phyloP scores from a whole-genome alignment of 1,284 basidiomycete genomes.

The Austroboletus novae-zelandiae region DNA sequence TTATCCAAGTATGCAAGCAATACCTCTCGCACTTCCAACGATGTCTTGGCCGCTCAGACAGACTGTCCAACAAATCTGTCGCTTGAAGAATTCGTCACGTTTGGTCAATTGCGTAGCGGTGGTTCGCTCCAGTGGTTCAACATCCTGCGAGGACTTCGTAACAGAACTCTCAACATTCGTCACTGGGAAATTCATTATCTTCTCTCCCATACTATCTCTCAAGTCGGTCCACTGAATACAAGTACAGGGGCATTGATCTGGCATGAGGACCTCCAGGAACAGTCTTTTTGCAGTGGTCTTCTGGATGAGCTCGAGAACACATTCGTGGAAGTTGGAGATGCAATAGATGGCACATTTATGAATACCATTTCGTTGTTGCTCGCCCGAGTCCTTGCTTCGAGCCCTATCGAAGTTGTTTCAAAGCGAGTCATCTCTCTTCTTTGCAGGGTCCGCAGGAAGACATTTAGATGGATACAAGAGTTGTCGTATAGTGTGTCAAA shows the following conservation, averaged over 20 bases:
- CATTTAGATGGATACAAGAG: constrained; percentile 37
- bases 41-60: no score
- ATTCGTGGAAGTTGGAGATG: constrained; percentile 29
- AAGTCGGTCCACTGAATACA: constrained; percentile 35
- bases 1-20: no score
- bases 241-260: constrained; percentile 21
- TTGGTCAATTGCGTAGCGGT: no score
- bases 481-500: not conserved
- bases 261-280: constrained; percentile 25
- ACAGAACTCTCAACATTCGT: constrained; percentile 35
- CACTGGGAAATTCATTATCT: constrained; percentile 38
- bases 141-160: constrained; percentile 39
- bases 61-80: constrained; percentile 29
- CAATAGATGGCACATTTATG: constrained; percentile 37
- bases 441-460: constrained; percentile 29
- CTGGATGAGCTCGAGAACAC: constrained; percentile 31
- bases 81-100: no score
- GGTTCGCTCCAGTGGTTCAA: no score
- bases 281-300: constrained; percentile 32
- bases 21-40: no score
- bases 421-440: constrained; percentile 25
- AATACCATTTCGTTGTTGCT: constrained; percentile 31
- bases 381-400: no score
- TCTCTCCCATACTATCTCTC: constrained; percentile 39
- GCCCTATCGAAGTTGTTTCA: constrained; percentile 18